Evolutionary conservation across 768 basidiomycete species (phyloP), one percentile per base, ranked within the genome.

Genomic region (Termitomyces sp.): DNA sequence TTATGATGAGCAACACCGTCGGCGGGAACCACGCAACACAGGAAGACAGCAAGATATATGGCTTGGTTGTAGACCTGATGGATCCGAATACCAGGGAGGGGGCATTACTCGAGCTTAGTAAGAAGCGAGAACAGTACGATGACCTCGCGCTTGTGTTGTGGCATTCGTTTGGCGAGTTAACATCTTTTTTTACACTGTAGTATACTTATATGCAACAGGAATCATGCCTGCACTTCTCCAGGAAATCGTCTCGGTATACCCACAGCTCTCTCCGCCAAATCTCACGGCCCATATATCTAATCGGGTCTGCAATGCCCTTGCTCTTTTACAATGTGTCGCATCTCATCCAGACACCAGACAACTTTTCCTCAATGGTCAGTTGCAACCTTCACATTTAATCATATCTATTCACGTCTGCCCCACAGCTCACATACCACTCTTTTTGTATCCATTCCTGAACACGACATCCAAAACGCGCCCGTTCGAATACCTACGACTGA

Each of bases 381-480:
- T 11, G 8, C 17, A 31, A 15, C n/a, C 12, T 15, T 29, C 12
- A 51, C 12, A 58, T 43, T 32, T 42, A 61, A 63, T 12, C 65
- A 34, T 6, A 34, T 29, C 63, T 81, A 83, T 86, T 59, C 83
- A 89, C 71, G 81, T 29, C 43, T 51, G 85, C 15, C 59, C 84
- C 84, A 25, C 67, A 94, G 96, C 96, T 32, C 97, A 98, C 75
- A 95, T 99, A 72, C 96, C 96, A 45, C 85, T 99, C 63, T 98
- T 99, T 79, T 82, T 99, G 68, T 99, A 99, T 76, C 96, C 96
- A 20, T 99, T 99, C 79, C 81, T 99, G 68, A 99, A 99, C 75
- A 99, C 96, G 6, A 99, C 95, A 12, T 94, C 92, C 59, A 99
- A 99, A 82, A 98, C 96, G 12, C 87, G 96, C n/a, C 96, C 96